A percentile compares a stretch with the other conserved stretches of the same genome.
Conservation (phyloP, 805 yeast genomes). For the Yarrowia yakushimensis region DNA sequence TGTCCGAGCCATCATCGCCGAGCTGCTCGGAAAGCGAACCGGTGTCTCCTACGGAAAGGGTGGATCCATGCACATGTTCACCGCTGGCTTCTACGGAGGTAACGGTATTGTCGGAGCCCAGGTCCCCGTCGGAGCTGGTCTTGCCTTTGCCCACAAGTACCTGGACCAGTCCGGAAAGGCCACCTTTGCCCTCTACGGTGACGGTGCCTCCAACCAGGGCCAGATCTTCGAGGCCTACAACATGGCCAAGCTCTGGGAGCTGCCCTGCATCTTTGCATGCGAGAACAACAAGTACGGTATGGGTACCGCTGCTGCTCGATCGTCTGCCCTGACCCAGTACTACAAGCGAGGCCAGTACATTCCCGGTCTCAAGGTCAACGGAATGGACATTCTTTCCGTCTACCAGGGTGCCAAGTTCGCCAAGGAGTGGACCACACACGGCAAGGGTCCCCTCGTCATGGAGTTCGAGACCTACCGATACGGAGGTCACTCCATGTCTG, state of each 20-base stretch:
- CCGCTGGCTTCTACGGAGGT: constrained; percentile 96
- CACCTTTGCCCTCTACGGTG: constrained; percentile 91
- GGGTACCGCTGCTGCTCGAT: constrained; percentile 98
- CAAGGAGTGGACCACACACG: constrained; percentile 88
- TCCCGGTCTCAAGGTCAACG: constrained; percentile 97
- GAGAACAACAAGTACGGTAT: constrained; percentile 99
- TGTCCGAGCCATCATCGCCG: constrained; percentile 86
- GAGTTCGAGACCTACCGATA: constrained; percentile 99
- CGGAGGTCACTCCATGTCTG: constrained; percentile 99
- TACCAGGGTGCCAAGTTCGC: constrained; percentile 96
- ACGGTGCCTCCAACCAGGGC: constrained; percentile 99
- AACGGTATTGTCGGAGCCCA: constrained; percentile 99
- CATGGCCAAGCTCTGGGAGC: constrained; percentile 98
- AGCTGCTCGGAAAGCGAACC: constrained; percentile 91
- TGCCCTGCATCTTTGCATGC: constrained; percentile 92
- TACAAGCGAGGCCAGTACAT: constrained; percentile 99
- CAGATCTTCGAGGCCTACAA: constrained; percentile 96
- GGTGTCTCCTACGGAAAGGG: constrained; percentile 98
- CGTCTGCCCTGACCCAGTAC: constrained; percentile 94
- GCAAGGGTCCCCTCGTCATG: constrained; percentile 92
- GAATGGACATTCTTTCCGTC: constrained; percentile 95
- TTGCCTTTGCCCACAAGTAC: constrained; percentile 98
- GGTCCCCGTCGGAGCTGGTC: constrained; percentile 96
- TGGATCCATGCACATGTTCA: constrained; percentile 99
- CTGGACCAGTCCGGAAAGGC: constrained; percentile 63